Conservation (phyloP, 495 filamentous ascomycete species). For the Xylaria nigripes region DNA sequence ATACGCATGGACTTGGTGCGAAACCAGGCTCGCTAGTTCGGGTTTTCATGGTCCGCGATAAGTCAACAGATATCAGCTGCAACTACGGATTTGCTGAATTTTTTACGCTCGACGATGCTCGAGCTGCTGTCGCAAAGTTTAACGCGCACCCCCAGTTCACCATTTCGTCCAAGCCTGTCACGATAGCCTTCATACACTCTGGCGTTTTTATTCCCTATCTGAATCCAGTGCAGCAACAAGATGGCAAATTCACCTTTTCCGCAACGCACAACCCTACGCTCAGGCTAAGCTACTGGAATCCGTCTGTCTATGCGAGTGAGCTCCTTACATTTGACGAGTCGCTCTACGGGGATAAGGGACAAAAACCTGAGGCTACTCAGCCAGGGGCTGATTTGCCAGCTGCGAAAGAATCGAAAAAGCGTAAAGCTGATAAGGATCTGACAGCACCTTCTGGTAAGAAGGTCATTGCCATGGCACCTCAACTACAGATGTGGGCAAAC, state of each 20-base stretch:
- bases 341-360: slow-evolving; percentile 33
- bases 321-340: slow-evolving; percentile 46
- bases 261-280: slow-evolving; percentile 61
- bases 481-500: slow-evolving; percentile 83
- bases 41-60: slow-evolving; percentile 71
- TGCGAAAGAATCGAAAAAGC: slow-evolving; percentile 60
- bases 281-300: slow-evolving; percentile 78
- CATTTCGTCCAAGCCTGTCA: slow-evolving; percentile 68
- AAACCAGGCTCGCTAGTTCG: slow-evolving; percentile 67
- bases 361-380: slow-evolving; percentile 27
- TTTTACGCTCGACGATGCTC: slow-evolving; percentile 64
- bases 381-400: slow-evolving; percentile 22
- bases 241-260: slow-evolving; percentile 59
- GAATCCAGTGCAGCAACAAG: slow-evolving; percentile 42
- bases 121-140: slow-evolving; percentile 66
- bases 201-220: slow-evolving; percentile 79
- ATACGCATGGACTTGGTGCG: slow-evolving; percentile 62
- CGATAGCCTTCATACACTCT: slow-evolving; percentile 72
- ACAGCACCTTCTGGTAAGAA: slow-evolving; percentile 46
- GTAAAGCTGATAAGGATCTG: slow-evolving; percentile 49
- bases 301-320: slow-evolving; percentile 65
- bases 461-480: slow-evolving; percentile 45
- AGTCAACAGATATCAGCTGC: slow-evolving; percentile 68
- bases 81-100: slow-evolving; percentile 89
- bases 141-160: slow-evolving; percentile 75